These are phyloP conservation scores for Phialophora macrospora DNA, from an alignment of 2,329 filamentous ascomycete species.

Conservation along the genomic window DNA sequence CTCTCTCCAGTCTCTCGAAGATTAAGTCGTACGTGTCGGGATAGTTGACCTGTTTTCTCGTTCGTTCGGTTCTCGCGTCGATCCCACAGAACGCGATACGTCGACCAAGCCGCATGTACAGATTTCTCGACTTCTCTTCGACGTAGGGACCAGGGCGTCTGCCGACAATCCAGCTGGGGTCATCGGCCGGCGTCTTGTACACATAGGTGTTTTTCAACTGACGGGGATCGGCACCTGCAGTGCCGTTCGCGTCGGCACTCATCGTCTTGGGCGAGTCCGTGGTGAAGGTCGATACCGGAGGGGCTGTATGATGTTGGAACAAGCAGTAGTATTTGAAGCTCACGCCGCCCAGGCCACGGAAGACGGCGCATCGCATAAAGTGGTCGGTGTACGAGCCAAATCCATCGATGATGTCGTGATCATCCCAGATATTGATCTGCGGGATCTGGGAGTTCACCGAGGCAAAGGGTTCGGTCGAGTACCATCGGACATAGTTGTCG, in stretches of 20 bases:
- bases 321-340: conserved; percentile 66
- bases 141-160: conserved; percentile 71
- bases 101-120: conserved; percentile 68
- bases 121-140: conserved; percentile 63
- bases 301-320: conserved; percentile 78
- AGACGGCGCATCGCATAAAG: conserved; percentile 69
- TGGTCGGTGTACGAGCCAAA: conserved; percentile 67
- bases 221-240: conserved; percentile 64
- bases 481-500: conserved; percentile 68
- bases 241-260: conserved; percentile 53
- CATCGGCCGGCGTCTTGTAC: conserved; percentile 59
- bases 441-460: conserved; percentile 66
- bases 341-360: conserved; percentile 67
- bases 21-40: conserved; percentile 65
- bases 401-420: conserved; percentile 70
- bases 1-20: conserved; percentile 59
- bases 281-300: conserved; percentile 83
- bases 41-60: conserved; percentile 92
- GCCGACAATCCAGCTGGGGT: conserved; percentile 79
- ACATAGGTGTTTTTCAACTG: conserved; percentile 80
- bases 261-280: conserved; percentile 68
- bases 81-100: conserved; percentile 68
- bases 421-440: conserved; percentile 70
- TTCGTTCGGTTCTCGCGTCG: conserved; percentile 72
- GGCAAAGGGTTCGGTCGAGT: conserved; percentile 68